These are phyloP conservation scores for Nakazawaea ishiwadae DNA, from an alignment of 805 yeast genomes.

Conservation along the genomic window DNA sequence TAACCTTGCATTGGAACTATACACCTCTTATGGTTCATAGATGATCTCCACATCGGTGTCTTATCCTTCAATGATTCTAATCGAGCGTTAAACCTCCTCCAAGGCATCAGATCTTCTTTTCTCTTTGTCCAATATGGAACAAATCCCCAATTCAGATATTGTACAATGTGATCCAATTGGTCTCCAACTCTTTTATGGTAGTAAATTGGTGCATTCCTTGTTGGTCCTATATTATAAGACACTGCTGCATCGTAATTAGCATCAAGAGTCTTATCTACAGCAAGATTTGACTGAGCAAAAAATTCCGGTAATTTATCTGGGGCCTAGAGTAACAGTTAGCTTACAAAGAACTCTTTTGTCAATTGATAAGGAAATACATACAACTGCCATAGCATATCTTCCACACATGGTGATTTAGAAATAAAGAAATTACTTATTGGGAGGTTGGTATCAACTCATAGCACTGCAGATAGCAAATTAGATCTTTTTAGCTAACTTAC, in stretches of 20 bases:
- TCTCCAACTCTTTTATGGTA: constrained; percentile 13
- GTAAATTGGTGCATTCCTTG: constrained; percentile 42
- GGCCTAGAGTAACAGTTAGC: no score
- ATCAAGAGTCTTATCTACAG: constrained; percentile 21
- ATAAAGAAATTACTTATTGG: not conserved
- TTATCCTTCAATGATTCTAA: constrained; percentile 49
- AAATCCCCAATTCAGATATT: constrained; percentile 77
- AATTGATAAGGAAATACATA: no score
- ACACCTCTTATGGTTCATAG: constrained; percentile 51
- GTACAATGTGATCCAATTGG: constrained; percentile 23
- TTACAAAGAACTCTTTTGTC: no score
- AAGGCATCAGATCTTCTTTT: constrained; percentile 28
- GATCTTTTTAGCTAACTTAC: no score
- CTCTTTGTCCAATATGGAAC: constrained; percentile 62
- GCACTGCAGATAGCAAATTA: not conserved
- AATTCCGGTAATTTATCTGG: constrained; percentile 40
- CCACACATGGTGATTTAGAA: constrained; percentile 26
- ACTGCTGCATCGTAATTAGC: constrained; percentile 21
- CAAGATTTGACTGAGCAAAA: constrained; percentile 24
- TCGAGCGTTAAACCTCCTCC: constrained; percentile 70
- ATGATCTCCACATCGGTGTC: constrained; percentile 53
- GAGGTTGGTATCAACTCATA: no score
- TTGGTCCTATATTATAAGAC: constrained; percentile 62
- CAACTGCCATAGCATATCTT: constrained; percentile 26
- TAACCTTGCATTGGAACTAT: constrained; percentile 80